These are phyloP conservation scores for Trametes maxima DNA, from an alignment of 768 basidiomycete species.

Conservation along the genomic window DNA sequence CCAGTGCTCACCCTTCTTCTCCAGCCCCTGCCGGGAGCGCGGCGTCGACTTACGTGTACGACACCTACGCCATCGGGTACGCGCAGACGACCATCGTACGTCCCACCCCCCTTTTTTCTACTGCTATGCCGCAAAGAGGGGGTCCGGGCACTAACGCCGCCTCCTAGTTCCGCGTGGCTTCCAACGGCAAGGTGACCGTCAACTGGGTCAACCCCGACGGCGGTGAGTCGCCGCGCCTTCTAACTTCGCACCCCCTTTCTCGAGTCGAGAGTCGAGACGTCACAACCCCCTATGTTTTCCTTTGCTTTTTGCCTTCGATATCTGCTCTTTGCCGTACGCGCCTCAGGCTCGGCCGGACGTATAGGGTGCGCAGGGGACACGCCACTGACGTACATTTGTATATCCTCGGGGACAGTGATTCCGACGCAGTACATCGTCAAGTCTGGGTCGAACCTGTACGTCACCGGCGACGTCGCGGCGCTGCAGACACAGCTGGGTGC, in stretches of 20 bases:
- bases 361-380: too few relatives aligned
- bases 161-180: constrained; percentile 20
- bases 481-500: constrained; percentile 16
- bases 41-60: constrained; percentile 20
- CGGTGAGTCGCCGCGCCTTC: constrained; percentile 9
- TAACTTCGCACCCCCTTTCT: background rate
- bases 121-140: too few relatives aligned
- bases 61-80: constrained; percentile 26
- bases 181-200: constrained; percentile 15
- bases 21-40: constrained; percentile 20
- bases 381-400: background rate
- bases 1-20: background rate
- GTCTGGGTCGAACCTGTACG: constrained; percentile 16
- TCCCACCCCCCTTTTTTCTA: background rate
- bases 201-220: constrained; percentile 29
- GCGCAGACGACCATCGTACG: constrained; percentile 26
- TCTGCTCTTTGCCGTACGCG: too few relatives aligned
- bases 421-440: constrained; percentile 11
- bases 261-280: too few relatives aligned
- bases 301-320: too few relatives aligned
- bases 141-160: background rate
- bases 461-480: constrained; percentile 20
- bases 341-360: too few relatives aligned
- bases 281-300: too few relatives aligned
- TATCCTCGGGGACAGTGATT: background rate